Conservation (phyloP, 106 monocot species). For the Agapanthus africanus region DNA sequence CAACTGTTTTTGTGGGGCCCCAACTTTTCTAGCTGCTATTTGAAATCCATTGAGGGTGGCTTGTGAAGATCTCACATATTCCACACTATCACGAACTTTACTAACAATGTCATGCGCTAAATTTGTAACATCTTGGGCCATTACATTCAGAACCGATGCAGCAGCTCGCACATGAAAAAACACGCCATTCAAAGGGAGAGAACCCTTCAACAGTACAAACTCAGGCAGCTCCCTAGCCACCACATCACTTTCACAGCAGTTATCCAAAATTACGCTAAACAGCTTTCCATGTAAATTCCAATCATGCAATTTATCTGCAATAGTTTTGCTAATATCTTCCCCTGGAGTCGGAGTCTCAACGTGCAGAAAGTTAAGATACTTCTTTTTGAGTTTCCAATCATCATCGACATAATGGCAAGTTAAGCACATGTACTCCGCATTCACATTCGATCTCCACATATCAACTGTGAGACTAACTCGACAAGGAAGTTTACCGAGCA, state of each 20-base stretch:
- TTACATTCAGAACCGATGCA: conserved; percentile 36
- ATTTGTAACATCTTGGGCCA: conserved; percentile 38
- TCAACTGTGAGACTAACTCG: conserved; percentile 46
- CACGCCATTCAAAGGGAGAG: conserved; percentile 36
- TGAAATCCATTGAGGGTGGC: conserved; percentile 34
- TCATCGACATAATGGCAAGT: conserved; percentile 59
- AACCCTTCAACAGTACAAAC: conserved; percentile 19
- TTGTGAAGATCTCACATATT: conserved; percentile 48
- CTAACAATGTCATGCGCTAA: conserved; percentile 15
- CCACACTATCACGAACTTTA: conserved; percentile 33
- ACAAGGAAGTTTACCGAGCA: conserved; percentile 30
- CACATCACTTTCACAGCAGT: conserved; percentile 22
- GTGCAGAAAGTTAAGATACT: conserved; percentile 43
- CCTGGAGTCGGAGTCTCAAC: conserved; percentile 20
- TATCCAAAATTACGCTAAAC: conserved; percentile 37
- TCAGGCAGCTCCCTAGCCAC: conserved; percentile 30
- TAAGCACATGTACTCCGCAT: conserved; percentile 36
- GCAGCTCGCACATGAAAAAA: conserved; percentile 34
- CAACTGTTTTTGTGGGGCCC: conserved; percentile 23
- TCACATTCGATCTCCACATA: conserved; percentile 33
- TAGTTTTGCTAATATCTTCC: conserved; percentile 23
- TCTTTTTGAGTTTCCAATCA: conserved; percentile 46
- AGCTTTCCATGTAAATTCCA: conserved; percentile 51
- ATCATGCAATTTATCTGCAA: conserved; percentile 37
- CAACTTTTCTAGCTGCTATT: conserved; percentile 22